A percentile compares a stretch with the other conserved stretches of the same genome.
Evolutionary conservation across 805 yeast genomes (phyloP).

Genomic region (Ogataea polymorpha): DNA sequence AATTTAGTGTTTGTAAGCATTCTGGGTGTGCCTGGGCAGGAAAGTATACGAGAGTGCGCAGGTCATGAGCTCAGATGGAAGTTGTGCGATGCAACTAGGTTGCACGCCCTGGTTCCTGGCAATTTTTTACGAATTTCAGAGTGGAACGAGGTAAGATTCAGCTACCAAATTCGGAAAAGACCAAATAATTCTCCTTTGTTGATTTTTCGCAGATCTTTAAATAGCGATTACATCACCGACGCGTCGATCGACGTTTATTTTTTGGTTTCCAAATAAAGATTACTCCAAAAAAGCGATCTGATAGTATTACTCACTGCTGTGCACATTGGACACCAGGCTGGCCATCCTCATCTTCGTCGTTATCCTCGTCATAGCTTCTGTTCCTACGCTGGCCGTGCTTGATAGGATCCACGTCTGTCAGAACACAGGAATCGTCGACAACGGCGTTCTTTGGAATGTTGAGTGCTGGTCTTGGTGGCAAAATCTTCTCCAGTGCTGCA

Average conservation of each 20-base stretch:
- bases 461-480: conserved; percentile 71
- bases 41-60: too few species aligned
- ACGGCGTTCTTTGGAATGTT: conserved; percentile 67
- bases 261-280: neutral
- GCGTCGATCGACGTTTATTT: conserved; percentile 9
- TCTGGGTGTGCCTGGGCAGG: neutral
- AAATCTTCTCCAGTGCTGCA: conserved; percentile 64
- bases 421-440: conserved; percentile 60
- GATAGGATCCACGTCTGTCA: conserved; percentile 27
- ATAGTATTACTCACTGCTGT: conserved; percentile 57
- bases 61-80: too few species aligned
- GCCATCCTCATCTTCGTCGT: conserved; percentile 48
- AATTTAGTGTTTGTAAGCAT: neutral
- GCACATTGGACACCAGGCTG: conserved; percentile 90
- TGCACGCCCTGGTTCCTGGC: neutral
- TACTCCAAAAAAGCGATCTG: conserved; percentile 3
- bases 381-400: conserved; percentile 31
- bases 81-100: too few species aligned
- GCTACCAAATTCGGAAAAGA: conserved; percentile 3
- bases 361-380: conserved; percentile 46
- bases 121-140: neutral
- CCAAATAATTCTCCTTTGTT: neutral
- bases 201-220: neutral
- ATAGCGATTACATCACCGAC: conserved; percentile 5
- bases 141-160: neutral